These are phyloP conservation scores for Hibiscus trionum DNA, from an alignment of 345 rosid genomes.

Conservation along the genomic window DNA sequence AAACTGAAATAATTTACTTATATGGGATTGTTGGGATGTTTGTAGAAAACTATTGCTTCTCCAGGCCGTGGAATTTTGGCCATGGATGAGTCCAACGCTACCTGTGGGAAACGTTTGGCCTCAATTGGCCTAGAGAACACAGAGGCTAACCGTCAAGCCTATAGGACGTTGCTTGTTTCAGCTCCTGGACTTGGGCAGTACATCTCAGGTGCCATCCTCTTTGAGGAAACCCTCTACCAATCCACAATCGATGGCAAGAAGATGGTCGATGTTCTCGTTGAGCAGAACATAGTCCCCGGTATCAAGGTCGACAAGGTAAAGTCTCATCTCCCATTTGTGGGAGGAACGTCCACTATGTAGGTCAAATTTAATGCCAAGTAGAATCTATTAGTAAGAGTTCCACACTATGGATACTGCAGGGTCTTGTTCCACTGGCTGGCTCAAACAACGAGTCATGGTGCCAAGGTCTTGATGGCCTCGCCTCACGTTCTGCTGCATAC, in stretches of 20 bases:
- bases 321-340: neutral
- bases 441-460: conserved; percentile 38
- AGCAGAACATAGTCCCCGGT: conserved; percentile 31
- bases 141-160: conserved; percentile 35
- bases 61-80: conserved; percentile 23
- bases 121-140: conserved; percentile 38
- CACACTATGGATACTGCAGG: conserved; percentile 13
- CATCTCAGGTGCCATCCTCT: conserved; percentile 34
- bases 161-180: conserved; percentile 24
- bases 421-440: conserved; percentile 34
- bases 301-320: conserved; percentile 35
- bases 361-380: neutral
- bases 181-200: conserved; percentile 28
- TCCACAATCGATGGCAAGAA: conserved; percentile 29
- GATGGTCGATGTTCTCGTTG: conserved; percentile 17
- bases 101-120: conserved; percentile 32
- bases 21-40: neutral
- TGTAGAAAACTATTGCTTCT: conserved; percentile 35
- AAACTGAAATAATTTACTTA: neutral
- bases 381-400: neutral
- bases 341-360: neutral
- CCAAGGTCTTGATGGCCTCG: conserved; percentile 42
- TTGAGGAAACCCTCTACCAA: conserved; percentile 40
- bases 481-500: conserved; percentile 32
- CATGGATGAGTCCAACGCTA: conserved; percentile 34